Conservation (phyloP, 352 stramenopile species). For the Globisporangium canariense region DNA sequence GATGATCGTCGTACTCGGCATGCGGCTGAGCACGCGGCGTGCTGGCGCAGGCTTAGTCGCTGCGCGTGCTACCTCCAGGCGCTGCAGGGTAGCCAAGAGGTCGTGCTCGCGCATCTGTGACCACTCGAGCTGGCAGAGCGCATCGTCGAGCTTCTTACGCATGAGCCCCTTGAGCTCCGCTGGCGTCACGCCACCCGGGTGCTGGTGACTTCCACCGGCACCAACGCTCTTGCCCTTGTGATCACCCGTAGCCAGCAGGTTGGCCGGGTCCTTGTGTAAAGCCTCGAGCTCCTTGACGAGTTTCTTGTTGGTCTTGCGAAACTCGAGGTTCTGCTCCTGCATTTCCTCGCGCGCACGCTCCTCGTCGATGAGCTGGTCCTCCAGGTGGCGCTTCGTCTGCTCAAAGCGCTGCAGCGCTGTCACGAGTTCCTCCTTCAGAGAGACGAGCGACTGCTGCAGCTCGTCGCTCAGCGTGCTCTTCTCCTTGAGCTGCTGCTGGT, state of each 20-base stretch:
- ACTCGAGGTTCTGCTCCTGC: slow-evolving; percentile 73
- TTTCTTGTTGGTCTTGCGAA: slow-evolving; percentile 72
- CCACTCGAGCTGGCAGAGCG: slow-evolving; percentile 47
- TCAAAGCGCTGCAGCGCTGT: slow-evolving; percentile 54
- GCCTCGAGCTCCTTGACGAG: slow-evolving; percentile 57
- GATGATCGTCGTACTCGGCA: slow-evolving; percentile 65
- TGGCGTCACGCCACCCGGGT: slow-evolving; percentile 13
- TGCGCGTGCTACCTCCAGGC: slow-evolving; percentile 9
- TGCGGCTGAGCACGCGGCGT: slow-evolving; percentile 52
- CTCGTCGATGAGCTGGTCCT: slow-evolving; percentile 78
- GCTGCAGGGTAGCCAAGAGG: slow-evolving; percentile 31
- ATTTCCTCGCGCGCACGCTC: slow-evolving; percentile 64
- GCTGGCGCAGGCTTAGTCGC: slow-evolving; percentile 22
- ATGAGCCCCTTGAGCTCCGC: slow-evolving; percentile 38
- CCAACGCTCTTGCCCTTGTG: not conserved
- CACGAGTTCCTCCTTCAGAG: slow-evolving; percentile 61
- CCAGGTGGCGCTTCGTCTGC: slow-evolving; percentile 68
- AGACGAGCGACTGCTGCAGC: slow-evolving; percentile 53
- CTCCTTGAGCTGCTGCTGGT: slow-evolving; percentile 40
- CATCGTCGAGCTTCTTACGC: slow-evolving; percentile 42
- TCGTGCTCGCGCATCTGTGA: slow-evolving; percentile 75
- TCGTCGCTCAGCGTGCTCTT: slow-evolving; percentile 48
- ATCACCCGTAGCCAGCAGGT: not conserved
- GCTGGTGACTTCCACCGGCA: not conserved
- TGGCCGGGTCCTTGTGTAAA: slow-evolving; percentile 24